Evolutionary conservation across 257 asterid species (phyloP), one percentile per base, ranked within the genome.

Genomic region (Perilla frutescens): DNA sequence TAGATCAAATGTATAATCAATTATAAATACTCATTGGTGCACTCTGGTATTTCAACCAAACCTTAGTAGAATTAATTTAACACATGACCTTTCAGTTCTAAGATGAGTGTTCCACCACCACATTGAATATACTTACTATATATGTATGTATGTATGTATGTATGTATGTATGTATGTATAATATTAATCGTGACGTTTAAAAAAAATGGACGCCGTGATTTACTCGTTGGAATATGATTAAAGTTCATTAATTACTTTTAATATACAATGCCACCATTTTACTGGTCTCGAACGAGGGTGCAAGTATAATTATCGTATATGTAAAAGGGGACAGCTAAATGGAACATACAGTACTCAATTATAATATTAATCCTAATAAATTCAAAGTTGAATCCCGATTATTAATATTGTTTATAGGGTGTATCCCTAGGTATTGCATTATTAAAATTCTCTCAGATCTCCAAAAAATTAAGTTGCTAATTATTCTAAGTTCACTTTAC

Each of bases 231-330:
- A 5, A 37, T 54, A 20, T 70, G 63, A 70, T 15, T 60, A 15
- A 11, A 40, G 47, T 3, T 37, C 57, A 53, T 34, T 61, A 8
- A 39, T 65, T 64, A 64, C 11, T 64, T 6, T 29, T 45, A 65
- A 65, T 45, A 37, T 11, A 14, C 11, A 64, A 45, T 10, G 70
- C 7, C 58, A 56, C 40, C 54, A 12, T 62, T 62, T 34, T 20
- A 63, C 64, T 71, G 77, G 68, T 77, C 59, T 56, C n/a, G 20
- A 12, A 48, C 15, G 56, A 34, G 81, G 81, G 74, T 64, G 74
- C 77, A 77, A 59, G 55, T 43, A 58, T 67, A 49, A 78, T 72
- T 41, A 72, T 48, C 71, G 67, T 56, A 26, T 64, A 50, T 49
- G 75, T 51, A 59, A 12, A 66, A 72, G 66, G 71, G 48, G 75